These are phyloP conservation scores for Neurospora cerealis DNA, from an alignment of 495 filamentous ascomycete species.

Conservation along the genomic window DNA sequence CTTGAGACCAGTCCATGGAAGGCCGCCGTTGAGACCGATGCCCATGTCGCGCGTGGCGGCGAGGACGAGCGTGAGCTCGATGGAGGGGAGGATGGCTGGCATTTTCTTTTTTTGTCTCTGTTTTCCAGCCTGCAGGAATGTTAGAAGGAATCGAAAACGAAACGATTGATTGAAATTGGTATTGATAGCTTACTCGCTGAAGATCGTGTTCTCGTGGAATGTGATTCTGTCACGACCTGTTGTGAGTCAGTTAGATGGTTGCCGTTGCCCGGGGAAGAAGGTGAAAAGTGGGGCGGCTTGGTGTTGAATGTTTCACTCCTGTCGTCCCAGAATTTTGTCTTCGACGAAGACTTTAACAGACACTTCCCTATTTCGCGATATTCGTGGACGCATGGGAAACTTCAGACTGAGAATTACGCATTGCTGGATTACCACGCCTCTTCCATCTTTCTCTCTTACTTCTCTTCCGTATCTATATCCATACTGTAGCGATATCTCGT, in stretches of 20 bases:
- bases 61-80: slow-evolving; percentile 62
- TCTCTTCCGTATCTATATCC: neutral
- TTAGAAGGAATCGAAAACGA: neutral
- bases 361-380: neutral
- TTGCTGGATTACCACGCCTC: neutral
- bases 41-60: slow-evolving; percentile 70
- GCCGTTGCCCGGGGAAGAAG: neutral
- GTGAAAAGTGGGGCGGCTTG: neutral
- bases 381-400: neutral
- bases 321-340: neutral
- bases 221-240: neutral
- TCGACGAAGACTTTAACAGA: neutral
- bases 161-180: neutral
- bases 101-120: slow-evolving; percentile 2
- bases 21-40: slow-evolving; percentile 67
- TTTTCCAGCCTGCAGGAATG: neutral
- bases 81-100: slow-evolving; percentile 24
- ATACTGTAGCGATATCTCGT: neutral
- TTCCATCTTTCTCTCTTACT: neutral
- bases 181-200: neutral
- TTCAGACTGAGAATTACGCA: neutral
- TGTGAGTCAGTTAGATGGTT: neutral
- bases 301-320: neutral
- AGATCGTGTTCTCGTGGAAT: neutral
- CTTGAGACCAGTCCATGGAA: slow-evolving; percentile 84